Percentiles rank a stretch among this genome's conserved stretches.
phyloP scores from a whole-genome alignment of 2,329 filamentous ascomycete species.

The Scedosporium boydii region DNA sequence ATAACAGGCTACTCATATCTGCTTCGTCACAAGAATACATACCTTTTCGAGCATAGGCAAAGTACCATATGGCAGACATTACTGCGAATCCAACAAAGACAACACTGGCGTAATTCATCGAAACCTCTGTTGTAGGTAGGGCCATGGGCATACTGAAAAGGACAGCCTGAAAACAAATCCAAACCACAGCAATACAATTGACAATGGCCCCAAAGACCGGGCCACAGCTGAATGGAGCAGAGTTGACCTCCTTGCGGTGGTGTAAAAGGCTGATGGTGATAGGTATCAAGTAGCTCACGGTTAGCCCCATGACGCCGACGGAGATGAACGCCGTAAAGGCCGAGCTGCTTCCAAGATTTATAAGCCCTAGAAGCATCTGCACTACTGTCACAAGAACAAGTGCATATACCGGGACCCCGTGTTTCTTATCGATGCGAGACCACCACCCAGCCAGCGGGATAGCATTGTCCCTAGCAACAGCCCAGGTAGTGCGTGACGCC shows the following conservation, averaged over 20 bases:
- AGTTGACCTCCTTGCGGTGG: slow-evolving; percentile 33
- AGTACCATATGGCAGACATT: slow-evolving; percentile 39
- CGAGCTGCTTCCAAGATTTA: slow-evolving; percentile 38
- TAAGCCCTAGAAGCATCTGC: slow-evolving; percentile 43
- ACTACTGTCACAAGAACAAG: slow-evolving; percentile 45
- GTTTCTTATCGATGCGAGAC: slow-evolving; percentile 39
- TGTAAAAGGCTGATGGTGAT: slow-evolving; percentile 40
- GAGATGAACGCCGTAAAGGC: slow-evolving; percentile 17
- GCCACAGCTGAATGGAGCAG: slow-evolving; percentile 38
- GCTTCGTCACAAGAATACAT: slow-evolving; percentile 13
- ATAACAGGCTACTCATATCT: neutral
- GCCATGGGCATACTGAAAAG: slow-evolving; percentile 44
- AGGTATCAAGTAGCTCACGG: slow-evolving; percentile 46
- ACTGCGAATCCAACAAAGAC: slow-evolving; percentile 44
- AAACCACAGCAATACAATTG: slow-evolving; percentile 36
- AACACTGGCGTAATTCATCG: slow-evolving; percentile 49
- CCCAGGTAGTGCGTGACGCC: slow-evolving; percentile 49
- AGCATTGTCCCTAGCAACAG: slow-evolving; percentile 48
- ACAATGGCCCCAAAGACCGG: slow-evolving; percentile 28
- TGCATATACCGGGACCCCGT: slow-evolving; percentile 45
- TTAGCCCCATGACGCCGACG: slow-evolving; percentile 46
- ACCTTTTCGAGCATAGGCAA: slow-evolving; percentile 40
- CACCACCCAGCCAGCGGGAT: slow-evolving; percentile 42
- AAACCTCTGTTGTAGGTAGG: slow-evolving; percentile 32
- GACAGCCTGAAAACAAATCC: slow-evolving; percentile 42